phyloP scores from a whole-genome alignment of 768 basidiomycete genomes.

The Phlebiopsis flavidoalba region DNA sequence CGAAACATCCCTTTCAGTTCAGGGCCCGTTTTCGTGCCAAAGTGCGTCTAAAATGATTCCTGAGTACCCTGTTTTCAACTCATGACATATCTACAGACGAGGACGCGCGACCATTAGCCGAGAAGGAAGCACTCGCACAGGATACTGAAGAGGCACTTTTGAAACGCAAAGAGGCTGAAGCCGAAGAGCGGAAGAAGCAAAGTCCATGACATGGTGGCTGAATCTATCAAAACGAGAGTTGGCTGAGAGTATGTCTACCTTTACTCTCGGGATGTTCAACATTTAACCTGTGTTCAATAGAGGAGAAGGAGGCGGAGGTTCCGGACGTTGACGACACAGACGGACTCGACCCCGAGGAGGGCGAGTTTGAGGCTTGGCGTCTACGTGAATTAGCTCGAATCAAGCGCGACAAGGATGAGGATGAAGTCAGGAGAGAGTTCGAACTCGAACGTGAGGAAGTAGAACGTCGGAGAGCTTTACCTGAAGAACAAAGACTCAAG shows the following conservation, averaged over 20 bases:
- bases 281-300: constrained; percentile 33
- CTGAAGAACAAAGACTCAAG: constrained; percentile 87
- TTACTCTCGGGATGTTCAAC: neutral
- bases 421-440: constrained; percentile 62
- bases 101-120: constrained; percentile 68
- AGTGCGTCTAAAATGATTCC: constrained; percentile 47
- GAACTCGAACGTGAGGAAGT: constrained; percentile 80
- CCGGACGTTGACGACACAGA: constrained; percentile 96
- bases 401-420: constrained; percentile 90
- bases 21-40: constrained; percentile 93
- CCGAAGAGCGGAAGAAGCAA: constrained; percentile 80
- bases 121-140: constrained; percentile 59
- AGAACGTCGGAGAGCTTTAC: constrained; percentile 85
- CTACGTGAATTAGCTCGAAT: constrained; percentile 90
- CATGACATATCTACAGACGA: constrained; percentile 41
- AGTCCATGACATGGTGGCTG: constrained; percentile 91
- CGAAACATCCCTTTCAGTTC: constrained; percentile 74
- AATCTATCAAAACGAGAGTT: constrained; percentile 90
- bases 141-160: constrained; percentile 69
- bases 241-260: constrained; percentile 70
- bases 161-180: constrained; percentile 64
- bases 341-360: constrained; percentile 77
- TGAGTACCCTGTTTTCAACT: neutral
- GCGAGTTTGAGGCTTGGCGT: constrained; percentile 95
- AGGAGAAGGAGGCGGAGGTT: constrained; percentile 79